These are phyloP conservation scores for Amaranthus palmeri DNA, from an alignment of 148 eudicot genomes.

Conservation along the genomic window DNA sequence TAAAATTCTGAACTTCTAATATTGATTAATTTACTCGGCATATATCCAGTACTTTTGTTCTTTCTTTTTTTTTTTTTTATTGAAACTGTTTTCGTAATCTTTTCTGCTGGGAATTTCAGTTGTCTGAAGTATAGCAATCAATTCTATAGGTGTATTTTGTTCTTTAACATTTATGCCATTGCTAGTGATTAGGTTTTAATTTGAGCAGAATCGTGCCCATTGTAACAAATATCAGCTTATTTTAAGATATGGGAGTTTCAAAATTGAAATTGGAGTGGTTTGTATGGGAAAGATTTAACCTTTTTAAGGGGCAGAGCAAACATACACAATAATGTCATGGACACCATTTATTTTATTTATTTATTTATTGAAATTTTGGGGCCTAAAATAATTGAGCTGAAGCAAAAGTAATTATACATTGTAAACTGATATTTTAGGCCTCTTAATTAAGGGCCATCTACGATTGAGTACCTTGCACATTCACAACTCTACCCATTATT, in stretches of 20 bases:
- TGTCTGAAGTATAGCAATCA: not conserved
- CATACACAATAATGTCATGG: no score
- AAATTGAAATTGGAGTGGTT: not conserved
- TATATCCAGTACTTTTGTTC: constrained; percentile 1
- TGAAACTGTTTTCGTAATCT: not conserved
- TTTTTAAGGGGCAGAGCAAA: not conserved
- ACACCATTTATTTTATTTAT: no score
- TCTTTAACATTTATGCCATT: not conserved
- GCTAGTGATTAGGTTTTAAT: not conserved
- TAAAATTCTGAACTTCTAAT: constrained; percentile 2
- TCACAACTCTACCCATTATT: no score
- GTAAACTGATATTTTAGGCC: no score
- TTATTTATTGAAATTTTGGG: no score
- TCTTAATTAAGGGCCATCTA: no score
- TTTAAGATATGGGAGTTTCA: not conserved
- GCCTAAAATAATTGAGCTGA: no score
- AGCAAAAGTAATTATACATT: no score
- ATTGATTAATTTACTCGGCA: not conserved
- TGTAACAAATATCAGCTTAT: not conserved
- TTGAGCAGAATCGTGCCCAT: not conserved
- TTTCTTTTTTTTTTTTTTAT: no score
- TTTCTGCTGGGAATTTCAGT: not conserved
- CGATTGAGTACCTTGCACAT: no score
- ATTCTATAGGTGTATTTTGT: not conserved
- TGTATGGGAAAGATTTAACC: not conserved